Evolutionary conservation across 192 early-diverging fungal genomes (phyloP).

Genomic region (Backusella circina): DNA sequence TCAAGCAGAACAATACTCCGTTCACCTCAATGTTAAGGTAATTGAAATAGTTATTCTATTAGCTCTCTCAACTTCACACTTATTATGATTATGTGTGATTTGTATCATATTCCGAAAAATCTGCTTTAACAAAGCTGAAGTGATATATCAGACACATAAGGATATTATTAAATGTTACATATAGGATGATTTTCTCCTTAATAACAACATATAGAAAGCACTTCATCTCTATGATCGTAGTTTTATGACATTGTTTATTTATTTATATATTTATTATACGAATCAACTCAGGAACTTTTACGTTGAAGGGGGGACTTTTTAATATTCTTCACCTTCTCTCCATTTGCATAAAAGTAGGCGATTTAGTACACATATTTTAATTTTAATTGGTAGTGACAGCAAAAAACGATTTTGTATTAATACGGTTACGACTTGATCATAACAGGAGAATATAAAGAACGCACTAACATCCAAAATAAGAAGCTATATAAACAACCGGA

Average conservation of each 20-base stretch:
- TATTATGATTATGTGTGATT: neutral
- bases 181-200: neutral
- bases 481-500: neutral
- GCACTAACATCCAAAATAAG: neutral
- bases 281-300: neutral
- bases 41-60: no score
- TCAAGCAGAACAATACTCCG: neutral
- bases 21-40: neutral
- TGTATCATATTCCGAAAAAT: neutral
- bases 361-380: neutral
- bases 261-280: neutral
- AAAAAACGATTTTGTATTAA: neutral
- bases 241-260: neutral
- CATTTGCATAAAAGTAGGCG: neutral
- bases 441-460: neutral
- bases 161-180: neutral
- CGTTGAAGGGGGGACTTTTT: neutral
- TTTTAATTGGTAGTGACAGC: neutral
- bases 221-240: neutral
- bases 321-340: neutral
- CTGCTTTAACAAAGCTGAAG: neutral
- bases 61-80: no score
- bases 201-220: no score
- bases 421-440: neutral
- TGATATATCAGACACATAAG: no score